Evolutionary conservation across 352 stramenopile species (phyloP), one percentile per base, ranked within the genome.

Genomic region (Phytophthora europaea): DNA sequence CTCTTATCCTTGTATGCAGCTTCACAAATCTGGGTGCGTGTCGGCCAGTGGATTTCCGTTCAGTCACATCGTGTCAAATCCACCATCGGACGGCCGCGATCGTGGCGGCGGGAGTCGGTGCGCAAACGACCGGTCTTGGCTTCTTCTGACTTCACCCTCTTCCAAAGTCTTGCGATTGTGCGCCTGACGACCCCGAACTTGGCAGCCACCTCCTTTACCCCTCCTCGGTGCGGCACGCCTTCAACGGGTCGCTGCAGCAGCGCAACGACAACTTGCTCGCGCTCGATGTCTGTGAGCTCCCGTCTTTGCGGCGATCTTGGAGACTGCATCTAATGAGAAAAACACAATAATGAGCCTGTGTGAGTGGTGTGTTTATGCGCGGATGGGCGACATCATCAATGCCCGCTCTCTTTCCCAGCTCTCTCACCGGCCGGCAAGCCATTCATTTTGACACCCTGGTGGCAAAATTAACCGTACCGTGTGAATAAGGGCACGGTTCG

Each of bases 161-260:
- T 65, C 58, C 43, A 55, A 26, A 55, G 12, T 31, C 40, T 28
- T 47, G 58, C 23, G 20, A 65, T 55, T 15, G 58, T 65, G 10
- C 10, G 22, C 10, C 43, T 22, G 16, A 13, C 16, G 7, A 64
- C 57, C 8, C 26, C 22, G 33, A 65, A 65, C 58, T 55, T 55
- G 23, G 23, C 38, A 26, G 58, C 43, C 26, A 56, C 43, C 43
- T 65, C 58, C 6, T 65, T 55, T 16, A 65, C 18, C 2, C 43
- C 40, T 1, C 58, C 58, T 8, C 20, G 16, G 16, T 15, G 58
- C 3, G 57, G 58, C 23, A 56, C 38, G 23, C 58, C 58, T 20
- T 65, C 58, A 8, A 55, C 28, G 6, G 40, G 56, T 9, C 38
- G 38, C 43, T 55, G 58, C 6, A 65, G 23, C 6, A 65, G n/a